Evolutionary conservation across 345 rosid species (phyloP), one percentile per base, ranked within the genome.

Genomic region (Bruguiera gymnorhiza): DNA sequence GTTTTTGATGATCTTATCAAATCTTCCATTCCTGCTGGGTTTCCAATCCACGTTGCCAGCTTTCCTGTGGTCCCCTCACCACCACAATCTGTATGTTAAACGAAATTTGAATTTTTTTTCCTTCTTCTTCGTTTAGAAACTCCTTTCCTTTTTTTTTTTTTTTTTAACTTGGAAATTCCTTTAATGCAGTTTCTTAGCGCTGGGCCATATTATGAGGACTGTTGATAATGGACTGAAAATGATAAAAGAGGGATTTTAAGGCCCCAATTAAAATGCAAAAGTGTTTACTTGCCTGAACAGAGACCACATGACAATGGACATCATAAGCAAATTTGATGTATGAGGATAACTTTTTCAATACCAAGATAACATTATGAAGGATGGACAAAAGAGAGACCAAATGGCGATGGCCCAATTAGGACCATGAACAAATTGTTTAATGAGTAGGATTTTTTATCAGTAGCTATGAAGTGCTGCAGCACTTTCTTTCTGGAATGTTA

Each of bases 51-150:
- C 93, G 1, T 87, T 79, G 32, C 93, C 97, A n/a, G 97, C 97
- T 71, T 86, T 92, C 69, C 78, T 95, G 11, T 95, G 97, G 97
- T 88, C 96, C 69, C 86, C 92, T 37, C 89, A 84, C 78, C 30
- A 8, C 60, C 66, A 31, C 31, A 54, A 69, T 52, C 62, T 57
- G 89, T 81, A 78, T 27, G 79, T 63, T 55, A 9, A 55, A 16
- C 51, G 4, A 43, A 43, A 43, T 13, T 43, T 43, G 66, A 48
- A 3, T 2, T 57, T 31, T 68, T 5, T 43, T 43, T 50, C 10
- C 19, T 59, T n/a, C 53, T 60, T 29, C 21, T 7, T 13, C 10
- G 8, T 34, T 34, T 0, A 34, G 37, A 34, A 34, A 34, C 9
- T 34, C 37, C 37, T 34, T 34, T 34, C 37, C 62, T 56, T 39